phyloP scores from a whole-genome alignment of 2,329 filamentous ascomycete genomes.

The Fusarium fujikuroi region DNA sequence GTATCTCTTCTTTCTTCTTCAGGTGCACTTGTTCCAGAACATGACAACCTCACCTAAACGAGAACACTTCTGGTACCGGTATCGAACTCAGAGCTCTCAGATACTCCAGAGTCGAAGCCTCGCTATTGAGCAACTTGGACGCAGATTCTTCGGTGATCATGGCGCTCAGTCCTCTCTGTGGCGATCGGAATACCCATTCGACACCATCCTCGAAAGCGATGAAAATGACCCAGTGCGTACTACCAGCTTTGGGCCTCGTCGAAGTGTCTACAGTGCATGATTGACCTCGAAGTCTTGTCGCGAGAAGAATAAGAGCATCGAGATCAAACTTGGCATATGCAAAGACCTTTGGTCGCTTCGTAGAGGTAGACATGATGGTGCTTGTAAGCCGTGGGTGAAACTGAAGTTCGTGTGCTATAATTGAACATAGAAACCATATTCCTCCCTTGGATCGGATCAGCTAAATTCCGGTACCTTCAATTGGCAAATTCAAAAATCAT shows the following conservation, averaged over 20 bases:
- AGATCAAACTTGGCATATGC: neutral
- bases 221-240: neutral
- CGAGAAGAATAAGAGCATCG: neutral
- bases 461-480: neutral
- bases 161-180: neutral
- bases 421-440: no score
- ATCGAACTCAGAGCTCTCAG: accelerated
- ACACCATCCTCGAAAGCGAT: neutral
- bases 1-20: neutral
- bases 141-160: neutral
- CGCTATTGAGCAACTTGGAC: neutral
- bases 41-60: neutral
- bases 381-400: neutral
- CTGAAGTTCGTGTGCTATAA: neutral
- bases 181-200: neutral
- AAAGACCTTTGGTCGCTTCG: neutral
- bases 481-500: neutral
- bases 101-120: neutral
- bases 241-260: neutral
- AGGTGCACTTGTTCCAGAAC: no score
- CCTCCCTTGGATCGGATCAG: neutral
- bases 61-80: neutral
- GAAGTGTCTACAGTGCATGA: neutral
- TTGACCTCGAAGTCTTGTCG: accelerated
- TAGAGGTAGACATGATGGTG: neutral